These are phyloP conservation scores for Inosperma sp. DNA, from an alignment of 768 basidiomycete genomes.

Conservation along the genomic window DNA sequence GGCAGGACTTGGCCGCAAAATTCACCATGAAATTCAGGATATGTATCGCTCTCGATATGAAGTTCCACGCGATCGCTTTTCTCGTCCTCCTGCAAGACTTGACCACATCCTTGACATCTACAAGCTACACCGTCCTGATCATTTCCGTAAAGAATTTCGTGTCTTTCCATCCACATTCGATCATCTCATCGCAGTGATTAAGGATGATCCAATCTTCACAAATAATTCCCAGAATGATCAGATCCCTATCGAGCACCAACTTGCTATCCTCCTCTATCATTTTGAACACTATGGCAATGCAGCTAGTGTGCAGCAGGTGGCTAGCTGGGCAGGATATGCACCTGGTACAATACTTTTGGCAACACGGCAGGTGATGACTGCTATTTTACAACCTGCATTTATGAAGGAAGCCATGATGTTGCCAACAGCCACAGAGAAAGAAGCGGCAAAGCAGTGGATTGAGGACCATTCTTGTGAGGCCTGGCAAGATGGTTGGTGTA, in stretches of 20 bases:
- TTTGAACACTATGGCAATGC: constrained; percentile 41
- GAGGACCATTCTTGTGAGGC: constrained; percentile 25
- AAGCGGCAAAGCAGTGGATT: constrained; percentile 36
- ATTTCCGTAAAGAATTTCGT: constrained; percentile 28
- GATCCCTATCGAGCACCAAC: constrained; percentile 21
- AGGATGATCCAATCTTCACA: constrained; percentile 6
- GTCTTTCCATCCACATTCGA: constrained; percentile 33
- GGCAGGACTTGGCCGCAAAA: no score
- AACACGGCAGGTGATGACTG: constrained; percentile 26
- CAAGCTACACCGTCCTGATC: neutral
- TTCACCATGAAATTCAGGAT: no score
- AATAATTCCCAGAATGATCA: constrained; percentile 7
- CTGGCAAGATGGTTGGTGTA: constrained; percentile 34
- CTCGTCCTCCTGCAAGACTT: no score
- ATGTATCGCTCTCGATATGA: no score
- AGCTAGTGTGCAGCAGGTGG: constrained; percentile 26
- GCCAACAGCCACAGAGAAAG: constrained; percentile 31
- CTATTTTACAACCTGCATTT: constrained; percentile 25
- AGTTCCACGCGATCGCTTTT: no score
- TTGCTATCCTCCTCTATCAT: constrained; percentile 35
- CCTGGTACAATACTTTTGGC: constrained; percentile 27
- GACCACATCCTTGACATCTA: no score
- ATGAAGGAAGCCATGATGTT: constrained; percentile 22
- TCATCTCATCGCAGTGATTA: constrained; percentile 17
- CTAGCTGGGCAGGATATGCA: constrained; percentile 34